Percentiles rank a stretch among this genome's conserved stretches.
Conservation (phyloP, 768 basidiomycete species). For the Boletus reticuloceps region DNA sequence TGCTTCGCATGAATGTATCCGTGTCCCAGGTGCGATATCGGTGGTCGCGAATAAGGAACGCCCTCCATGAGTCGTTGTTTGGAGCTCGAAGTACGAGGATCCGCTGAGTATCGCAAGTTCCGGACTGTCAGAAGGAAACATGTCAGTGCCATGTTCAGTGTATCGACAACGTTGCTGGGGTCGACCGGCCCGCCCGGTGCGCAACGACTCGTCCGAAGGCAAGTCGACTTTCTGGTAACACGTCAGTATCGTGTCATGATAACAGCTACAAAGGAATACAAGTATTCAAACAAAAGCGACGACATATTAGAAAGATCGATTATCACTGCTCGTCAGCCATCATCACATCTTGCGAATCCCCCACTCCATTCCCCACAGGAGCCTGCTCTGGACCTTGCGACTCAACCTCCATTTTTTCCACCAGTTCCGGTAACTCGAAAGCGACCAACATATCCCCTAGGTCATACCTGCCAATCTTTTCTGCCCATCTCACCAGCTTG, state of each 20-base stretch:
- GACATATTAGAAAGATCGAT: neutral
- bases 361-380: neutral
- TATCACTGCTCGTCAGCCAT: constrained; percentile 5
- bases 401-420: constrained; percentile 8
- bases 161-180: neutral
- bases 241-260: too few species aligned
- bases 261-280: neutral
- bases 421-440: constrained; percentile 14
- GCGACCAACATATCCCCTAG: constrained; percentile 20
- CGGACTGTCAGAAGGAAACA: constrained; percentile 3
- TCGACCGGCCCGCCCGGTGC: too few species aligned
- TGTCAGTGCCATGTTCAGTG: neutral
- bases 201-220: too few species aligned
- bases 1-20: constrained; percentile 41
- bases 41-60: constrained; percentile 50
- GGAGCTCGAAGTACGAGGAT: constrained; percentile 21
- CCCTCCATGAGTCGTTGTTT: constrained; percentile 46
- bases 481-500: constrained; percentile 13
- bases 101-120: neutral
- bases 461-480: constrained; percentile 22
- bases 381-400: neutral
- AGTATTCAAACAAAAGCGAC: neutral
- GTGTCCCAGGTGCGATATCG: constrained; percentile 41
- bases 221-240: too few species aligned
- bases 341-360: constrained; percentile 1